These are phyloP conservation scores for Nothophaeocryptopus gaeumannii DNA, from an alignment of 2,329 filamentous ascomycete genomes.

Conservation along the genomic window DNA sequence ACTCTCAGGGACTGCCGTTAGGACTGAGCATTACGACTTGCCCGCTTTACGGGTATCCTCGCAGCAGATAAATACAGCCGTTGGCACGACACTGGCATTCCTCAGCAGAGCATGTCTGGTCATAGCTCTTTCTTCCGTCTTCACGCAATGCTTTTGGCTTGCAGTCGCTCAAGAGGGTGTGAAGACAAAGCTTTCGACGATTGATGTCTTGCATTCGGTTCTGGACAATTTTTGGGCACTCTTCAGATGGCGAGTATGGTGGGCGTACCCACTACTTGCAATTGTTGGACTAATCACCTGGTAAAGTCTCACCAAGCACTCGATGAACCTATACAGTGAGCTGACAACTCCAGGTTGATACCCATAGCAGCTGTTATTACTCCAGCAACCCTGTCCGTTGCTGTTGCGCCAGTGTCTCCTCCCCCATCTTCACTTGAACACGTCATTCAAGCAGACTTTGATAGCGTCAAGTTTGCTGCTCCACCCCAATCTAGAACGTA, in stretches of 20 bases:
- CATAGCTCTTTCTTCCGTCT: constrained; percentile 3
- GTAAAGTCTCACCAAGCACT: too few species aligned
- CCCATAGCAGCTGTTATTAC: constrained; percentile 5
- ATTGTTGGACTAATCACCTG: background rate
- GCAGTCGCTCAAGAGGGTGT: background rate
- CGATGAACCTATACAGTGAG: too few species aligned
- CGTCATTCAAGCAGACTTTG: constrained; percentile 3
- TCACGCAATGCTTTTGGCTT: constrained; percentile 8
- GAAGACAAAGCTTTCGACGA: background rate
- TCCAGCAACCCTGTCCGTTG: constrained; percentile 5
- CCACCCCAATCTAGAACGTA: background rate
- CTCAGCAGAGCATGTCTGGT: constrained; percentile 7
- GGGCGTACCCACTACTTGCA: background rate
- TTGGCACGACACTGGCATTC: constrained; percentile 15
- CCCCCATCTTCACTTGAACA: background rate
- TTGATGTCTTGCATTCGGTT: background rate
- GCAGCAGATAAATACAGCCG: constrained; percentile 9
- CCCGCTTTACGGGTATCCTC: background rate
- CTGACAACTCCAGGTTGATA: background rate
- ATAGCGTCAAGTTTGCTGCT: constrained; percentile 5
- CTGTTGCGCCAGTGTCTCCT: background rate
- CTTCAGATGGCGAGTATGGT: background rate
- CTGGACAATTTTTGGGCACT: constrained; percentile 1
- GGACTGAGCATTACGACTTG: background rate
- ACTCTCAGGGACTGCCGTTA: background rate